These are phyloP conservation scores for Gossypium bickii DNA, from an alignment of 345 rosid genomes.

Conservation along the genomic window DNA sequence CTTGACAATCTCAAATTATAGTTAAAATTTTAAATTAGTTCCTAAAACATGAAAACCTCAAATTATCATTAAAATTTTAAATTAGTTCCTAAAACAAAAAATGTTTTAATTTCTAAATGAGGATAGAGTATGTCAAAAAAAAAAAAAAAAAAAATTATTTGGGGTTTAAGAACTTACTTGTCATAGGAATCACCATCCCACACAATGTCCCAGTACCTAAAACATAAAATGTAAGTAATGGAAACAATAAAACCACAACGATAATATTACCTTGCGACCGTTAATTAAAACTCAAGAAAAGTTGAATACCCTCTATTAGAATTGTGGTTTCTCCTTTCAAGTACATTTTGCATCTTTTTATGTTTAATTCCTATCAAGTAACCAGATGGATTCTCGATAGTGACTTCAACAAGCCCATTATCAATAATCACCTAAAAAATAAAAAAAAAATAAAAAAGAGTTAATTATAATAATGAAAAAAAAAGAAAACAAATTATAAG, in stretches of 20 bases:
- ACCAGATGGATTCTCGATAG: slow-evolving; percentile 58
- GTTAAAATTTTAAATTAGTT: too few relatives aligned
- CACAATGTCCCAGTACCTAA: slow-evolving; percentile 83
- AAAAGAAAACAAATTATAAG: neutral
- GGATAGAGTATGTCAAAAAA: too few relatives aligned
- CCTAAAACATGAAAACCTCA: too few relatives aligned
- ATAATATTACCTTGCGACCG: too few relatives aligned
- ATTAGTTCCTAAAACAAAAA: too few relatives aligned
- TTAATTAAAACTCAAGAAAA: neutral
- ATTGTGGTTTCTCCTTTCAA: slow-evolving; percentile 28
- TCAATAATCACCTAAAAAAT: slow-evolving; percentile 52
- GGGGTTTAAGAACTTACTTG: slow-evolving; percentile 21
- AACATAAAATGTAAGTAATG: neutral
- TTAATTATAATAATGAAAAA: neutral
- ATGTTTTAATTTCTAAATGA: too few relatives aligned
- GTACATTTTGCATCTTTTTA: slow-evolving; percentile 50
- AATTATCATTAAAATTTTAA: too few relatives aligned
- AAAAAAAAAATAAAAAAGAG: too few relatives aligned
- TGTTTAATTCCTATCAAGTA: slow-evolving; percentile 52
- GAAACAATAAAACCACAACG: too few relatives aligned
- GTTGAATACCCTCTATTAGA: slow-evolving; percentile 56
- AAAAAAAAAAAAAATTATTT: too few relatives aligned
- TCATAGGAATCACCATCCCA: slow-evolving; percentile 54
- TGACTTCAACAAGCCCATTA: slow-evolving; percentile 63
- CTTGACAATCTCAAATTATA: too few relatives aligned